Base-by-base conservation (phyloP, 257 asterid genomes). In the Avicennia marina region DNA sequence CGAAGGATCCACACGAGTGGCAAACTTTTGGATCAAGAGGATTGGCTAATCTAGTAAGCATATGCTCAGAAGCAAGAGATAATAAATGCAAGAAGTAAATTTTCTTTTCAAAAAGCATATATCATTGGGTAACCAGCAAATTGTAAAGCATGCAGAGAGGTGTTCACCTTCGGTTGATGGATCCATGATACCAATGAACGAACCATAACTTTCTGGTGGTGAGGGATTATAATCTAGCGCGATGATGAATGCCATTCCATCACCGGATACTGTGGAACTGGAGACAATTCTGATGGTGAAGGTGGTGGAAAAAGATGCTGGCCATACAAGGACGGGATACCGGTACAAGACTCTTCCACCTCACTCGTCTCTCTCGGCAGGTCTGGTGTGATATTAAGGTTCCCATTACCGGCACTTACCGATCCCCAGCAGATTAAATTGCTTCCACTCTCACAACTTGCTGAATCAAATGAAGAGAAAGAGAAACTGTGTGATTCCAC, bases 151-250 rank as follows among this genome's bases (percentile, higher is more conserved):
- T 61, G 20, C 25, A n/a, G n/a, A n/a, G n/a, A 39, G n/a, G 49
- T 2, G 19, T 19, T 58, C 41, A 80, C 89, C 85, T 80, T 82
- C 85, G 25, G 89, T 78, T 1, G 81, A 64, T 19, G 85, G 83
- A 74, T 86, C 91, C 70, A 86, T 73, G 65, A 82, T 76, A 13
- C 95, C 89, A 24, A 82, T 66, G 70, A 69, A 86, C 0, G 89
- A 80, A 36, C 89, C 87, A 33, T 60, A 82, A 65, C 91, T 82
- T 21, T 80, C 70, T 8, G 73, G 68, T 1, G 91, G 87, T 5
- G 95, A 82, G 2, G 87, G 83, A 57, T 46, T 59, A 22, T 80
- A 66, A 17, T 78, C 84, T 57, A 75, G 85, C 0, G 83, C 89
- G 0, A 82, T 60, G 57, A 82, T 54, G 67, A 86, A 86, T 0